Conservation (phyloP, 108 stramenopile species). For the Nannochloropsis oceanica region DNA sequence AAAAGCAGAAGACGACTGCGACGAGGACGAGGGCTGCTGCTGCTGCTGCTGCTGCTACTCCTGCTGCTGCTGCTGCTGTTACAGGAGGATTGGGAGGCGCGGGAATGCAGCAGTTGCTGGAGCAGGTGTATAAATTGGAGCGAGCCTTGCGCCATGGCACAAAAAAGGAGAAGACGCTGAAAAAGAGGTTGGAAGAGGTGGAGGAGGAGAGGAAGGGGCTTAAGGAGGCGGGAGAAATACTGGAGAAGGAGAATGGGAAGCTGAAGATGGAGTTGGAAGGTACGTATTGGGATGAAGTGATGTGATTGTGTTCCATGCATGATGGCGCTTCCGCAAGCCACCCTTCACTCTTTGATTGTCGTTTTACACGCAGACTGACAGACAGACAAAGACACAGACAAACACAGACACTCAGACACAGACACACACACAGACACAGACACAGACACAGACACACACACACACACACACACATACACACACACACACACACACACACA, state of each 20-base stretch:
- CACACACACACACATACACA: too few relatives aligned
- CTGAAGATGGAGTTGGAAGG: background rate
- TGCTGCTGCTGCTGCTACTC: background rate
- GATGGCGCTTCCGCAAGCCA: too few relatives aligned
- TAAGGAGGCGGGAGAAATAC: background rate
- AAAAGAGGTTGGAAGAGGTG: background rate
- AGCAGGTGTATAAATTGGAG: background rate
- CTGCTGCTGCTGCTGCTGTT: background rate
- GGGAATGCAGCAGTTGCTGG: slow-evolving; percentile 7
- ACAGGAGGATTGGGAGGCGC: background rate
- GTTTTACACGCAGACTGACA: too few relatives aligned
- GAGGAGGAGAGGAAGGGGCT: background rate
- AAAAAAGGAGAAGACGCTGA: slow-evolving; percentile 9
- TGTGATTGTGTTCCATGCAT: too few relatives aligned
- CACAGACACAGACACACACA: background rate
- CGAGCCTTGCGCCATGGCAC: background rate
- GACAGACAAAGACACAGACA: too few relatives aligned
- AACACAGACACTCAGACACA: too few relatives aligned
- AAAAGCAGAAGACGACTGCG: background rate
- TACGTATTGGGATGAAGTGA: background rate
- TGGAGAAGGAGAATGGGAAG: background rate
- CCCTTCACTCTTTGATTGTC: too few relatives aligned
- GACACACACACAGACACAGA: background rate
- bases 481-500: background rate
- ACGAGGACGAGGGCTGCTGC: background rate